phyloP scores from a whole-genome alignment of 768 basidiomycete genomes.

The Astraeus odoratus region DNA sequence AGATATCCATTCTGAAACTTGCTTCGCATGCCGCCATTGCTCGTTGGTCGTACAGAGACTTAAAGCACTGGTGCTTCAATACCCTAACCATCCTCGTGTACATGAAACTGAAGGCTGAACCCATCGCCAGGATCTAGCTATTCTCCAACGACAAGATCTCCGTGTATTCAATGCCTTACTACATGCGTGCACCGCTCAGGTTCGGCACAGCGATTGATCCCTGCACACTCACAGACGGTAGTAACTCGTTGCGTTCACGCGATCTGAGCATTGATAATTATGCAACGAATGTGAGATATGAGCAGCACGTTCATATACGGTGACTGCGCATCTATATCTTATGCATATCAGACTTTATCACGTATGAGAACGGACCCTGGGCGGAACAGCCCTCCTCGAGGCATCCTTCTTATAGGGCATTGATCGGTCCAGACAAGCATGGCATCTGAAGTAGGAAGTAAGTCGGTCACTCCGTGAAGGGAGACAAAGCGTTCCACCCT shows the following conservation, averaged over 20 bases:
- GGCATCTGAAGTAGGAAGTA: neutral
- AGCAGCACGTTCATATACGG: conserved; percentile 1
- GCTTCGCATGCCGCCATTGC: no score
- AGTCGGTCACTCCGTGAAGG: neutral
- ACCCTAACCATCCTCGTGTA: no score
- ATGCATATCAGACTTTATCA: conserved; percentile 4
- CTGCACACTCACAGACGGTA: neutral
- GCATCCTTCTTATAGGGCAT: conserved; percentile 3
- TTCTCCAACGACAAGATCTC: neutral
- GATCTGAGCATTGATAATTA: neutral
- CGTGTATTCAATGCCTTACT: neutral
- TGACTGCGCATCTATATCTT: conserved; percentile 9
- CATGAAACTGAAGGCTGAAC: no score
- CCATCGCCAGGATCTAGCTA: neutral
- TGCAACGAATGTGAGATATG: neutral
- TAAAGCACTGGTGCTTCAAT: no score
- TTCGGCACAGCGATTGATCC: neutral
- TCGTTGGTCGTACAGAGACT: no score
- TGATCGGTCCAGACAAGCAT: neutral
- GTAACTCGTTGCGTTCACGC: conserved; percentile 7
- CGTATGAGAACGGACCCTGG: conserved; percentile 15
- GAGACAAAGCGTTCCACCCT: neutral
- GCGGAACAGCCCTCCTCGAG: conserved; percentile 15
- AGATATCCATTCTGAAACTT: no score
- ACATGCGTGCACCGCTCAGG: neutral